Percentiles rank a stretch among this genome's conserved stretches.
phyloP scores from a whole-genome alignment of 805 yeast species.

The Monosporozyma aerobia region DNA sequence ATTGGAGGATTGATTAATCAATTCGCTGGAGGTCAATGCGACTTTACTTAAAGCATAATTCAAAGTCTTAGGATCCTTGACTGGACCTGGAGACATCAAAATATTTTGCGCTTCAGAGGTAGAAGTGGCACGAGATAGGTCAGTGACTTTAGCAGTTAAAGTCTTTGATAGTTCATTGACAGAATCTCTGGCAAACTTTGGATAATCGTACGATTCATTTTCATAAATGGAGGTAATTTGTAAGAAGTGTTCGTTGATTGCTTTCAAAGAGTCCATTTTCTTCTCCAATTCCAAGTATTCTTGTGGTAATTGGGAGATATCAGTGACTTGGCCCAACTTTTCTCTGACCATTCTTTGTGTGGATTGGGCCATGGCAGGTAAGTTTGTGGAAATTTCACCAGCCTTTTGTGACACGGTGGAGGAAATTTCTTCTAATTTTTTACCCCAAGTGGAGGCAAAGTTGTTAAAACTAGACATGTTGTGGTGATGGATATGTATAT shows the following conservation, averaged over 20 bases:
- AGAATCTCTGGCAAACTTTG: conserved; percentile 64
- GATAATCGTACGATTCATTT: conserved; percentile 75
- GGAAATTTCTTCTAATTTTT: conserved; percentile 26
- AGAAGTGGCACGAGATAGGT: conserved; percentile 59
- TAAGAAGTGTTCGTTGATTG: conserved; percentile 50
- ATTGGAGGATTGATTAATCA: conserved; percentile 15
- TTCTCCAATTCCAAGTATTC: conserved; percentile 70
- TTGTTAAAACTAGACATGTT: conserved; percentile 24
- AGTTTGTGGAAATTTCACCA: conserved; percentile 39
- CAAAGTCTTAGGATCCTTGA: conserved; percentile 62
- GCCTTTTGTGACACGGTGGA: conserved; percentile 26
- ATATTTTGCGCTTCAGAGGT: conserved; percentile 81
- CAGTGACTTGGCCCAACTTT: conserved; percentile 68
- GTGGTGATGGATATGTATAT: too few relatives aligned
- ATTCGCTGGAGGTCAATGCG: conserved; percentile 39
- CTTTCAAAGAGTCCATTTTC: conserved; percentile 63
- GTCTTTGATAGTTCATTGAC: conserved; percentile 61
- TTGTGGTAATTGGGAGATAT: conserved; percentile 74
- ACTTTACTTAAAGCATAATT: conserved; percentile 77
- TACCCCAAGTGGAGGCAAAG: conserved; percentile 22
- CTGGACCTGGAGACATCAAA: conserved; percentile 40
- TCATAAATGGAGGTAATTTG: conserved; percentile 51
- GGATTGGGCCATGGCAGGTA: conserved; percentile 72
- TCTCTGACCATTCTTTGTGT: conserved; percentile 75
- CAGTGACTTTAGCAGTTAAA: conserved; percentile 53